Evolutionary conservation across 352 stramenopile species (phyloP), one percentile per base, ranked within the genome.

Genomic region (Plasmopara halstedii): DNA sequence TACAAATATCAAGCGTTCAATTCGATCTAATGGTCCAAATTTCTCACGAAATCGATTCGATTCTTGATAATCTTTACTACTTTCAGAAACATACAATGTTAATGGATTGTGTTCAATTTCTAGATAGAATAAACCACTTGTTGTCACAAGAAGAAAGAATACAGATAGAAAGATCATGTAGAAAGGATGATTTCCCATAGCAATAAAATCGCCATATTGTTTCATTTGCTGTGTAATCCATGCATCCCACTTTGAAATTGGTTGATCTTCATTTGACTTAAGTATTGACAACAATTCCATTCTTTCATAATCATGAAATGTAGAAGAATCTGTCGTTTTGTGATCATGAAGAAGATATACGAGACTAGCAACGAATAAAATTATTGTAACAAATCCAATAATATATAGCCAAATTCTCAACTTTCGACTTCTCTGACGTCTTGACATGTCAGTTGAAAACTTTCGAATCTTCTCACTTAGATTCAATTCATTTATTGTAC

Each of bases 21-120:
- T 44, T 3, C 76, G 69, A 60, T 77, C 73, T 26, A 83, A 66
- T 26, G 73, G 76, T 25, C 69, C 68, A 14, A 88, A 63, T 20
- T 77, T 50, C 38, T 78, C 46, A 15, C 43, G 67, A 52, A 78
- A 85, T 20, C 62, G 66, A 14, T 61, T 46, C 4, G 43, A 58
- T 37, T 85, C 62, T 27, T 80, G 55, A 32, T 56, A 80, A 22
- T 70, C 49, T 8, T 44, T 49, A 32, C 70, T 85, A 3, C 46
- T 44, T 29, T 75, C 54, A 14, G 71, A 54, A 0, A 68, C 68
- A 71, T 71, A 85, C 7, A 85, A 61, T 46, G 78, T 83, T 29
- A 79, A 60, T 5, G 66, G 56, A 31, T 82, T 59, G 2, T 64
- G 69, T 31, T 83, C 70, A 6, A 83, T 52, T 48, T 77, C 53